Percentiles rank a stretch among this genome's conserved stretches.
Conservation (phyloP, 2,329 filamentous ascomycete genomes). For the Aspergillus sp. region DNA sequence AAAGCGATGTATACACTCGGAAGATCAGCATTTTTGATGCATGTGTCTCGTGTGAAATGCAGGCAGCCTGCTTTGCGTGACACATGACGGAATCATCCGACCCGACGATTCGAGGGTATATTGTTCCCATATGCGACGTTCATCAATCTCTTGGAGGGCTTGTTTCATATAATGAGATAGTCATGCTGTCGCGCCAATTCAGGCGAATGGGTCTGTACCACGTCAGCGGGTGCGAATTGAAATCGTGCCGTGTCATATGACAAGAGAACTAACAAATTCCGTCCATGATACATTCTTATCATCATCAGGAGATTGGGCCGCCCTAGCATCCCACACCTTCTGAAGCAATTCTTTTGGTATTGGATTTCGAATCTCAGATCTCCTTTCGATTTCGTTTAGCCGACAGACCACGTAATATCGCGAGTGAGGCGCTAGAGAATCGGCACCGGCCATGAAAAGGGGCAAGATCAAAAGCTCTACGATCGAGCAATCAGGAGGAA, state of each 20-base stretch:
- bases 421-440: slow-evolving; percentile 26
- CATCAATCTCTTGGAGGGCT: not conserved
- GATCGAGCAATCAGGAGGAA: slow-evolving; percentile 22
- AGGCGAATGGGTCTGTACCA: slow-evolving; percentile 21
- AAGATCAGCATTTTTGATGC: no score
- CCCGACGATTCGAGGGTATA: not conserved
- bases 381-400: slow-evolving; percentile 24
- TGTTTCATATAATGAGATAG: slow-evolving; percentile 28
- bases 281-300: slow-evolving; percentile 28
- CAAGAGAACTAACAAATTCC: slow-evolving; percentile 24
- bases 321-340: slow-evolving; percentile 28
- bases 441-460: slow-evolving; percentile 31
- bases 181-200: slow-evolving; percentile 26
- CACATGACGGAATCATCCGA: not conserved
- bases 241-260: not conserved
- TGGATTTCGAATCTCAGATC: slow-evolving; percentile 26
- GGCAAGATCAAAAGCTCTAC: slow-evolving; percentile 30
- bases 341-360: slow-evolving; percentile 22
- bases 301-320: slow-evolving; percentile 19
- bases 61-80: not conserved
- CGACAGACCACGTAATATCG: slow-evolving; percentile 31
- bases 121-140: not conserved
- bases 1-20: no score
- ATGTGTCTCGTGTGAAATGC: not conserved
- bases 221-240: not conserved